Evolutionary conservation across 176 grass and related monocot genomes (phyloP), one percentile per base, ranked within the genome.

Genomic region (Musa troglodytarum): DNA sequence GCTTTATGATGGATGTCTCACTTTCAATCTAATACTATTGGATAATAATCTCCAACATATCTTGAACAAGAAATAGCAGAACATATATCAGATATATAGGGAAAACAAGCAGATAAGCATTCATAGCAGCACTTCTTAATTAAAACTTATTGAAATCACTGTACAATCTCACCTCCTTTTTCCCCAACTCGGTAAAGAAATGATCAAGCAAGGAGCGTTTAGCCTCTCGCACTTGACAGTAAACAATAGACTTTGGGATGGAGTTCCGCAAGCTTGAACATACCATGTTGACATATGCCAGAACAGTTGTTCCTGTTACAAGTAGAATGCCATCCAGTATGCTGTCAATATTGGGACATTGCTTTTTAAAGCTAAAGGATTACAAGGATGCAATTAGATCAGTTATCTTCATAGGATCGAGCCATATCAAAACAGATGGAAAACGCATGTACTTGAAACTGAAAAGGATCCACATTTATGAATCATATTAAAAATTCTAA

Each of bases 281-380:
- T 10, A 74, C 72, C 72, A 74, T 74, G 25, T 74, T 74, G 19
- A 74, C 72, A 56, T 74, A 74, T 56, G 53, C 52, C 52, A 74
- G 54, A 26, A 74, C 52, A 74, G 53, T 74, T 28, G 72, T 74
- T 74, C 72, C 72, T 74, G 72, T 56, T 26, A 14, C 51, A 74
- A 28, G 49, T 13, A 58, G 7, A 1, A 73, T 12, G 15, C 14
- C 11, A 26, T 19, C 15, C 12, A 70, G 24, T 49, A 50, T 24
- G 11, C 67, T 50, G 8, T 24, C 62, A 8, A 69, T 50, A 19
- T 49, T 9, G 9, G 19, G 1, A 50, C 13, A 29, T 50, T 50
- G 11, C 15, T 50, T 50, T 69, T 20, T 8, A 11, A 15, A 19
- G 15, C 2, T 11, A 69, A 24, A 13, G 17, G 17, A 50, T 20